Evolutionary conservation across 495 filamentous ascomycete genomes (phyloP).

Genomic region (Astrothelium subdiscretum): DNA sequence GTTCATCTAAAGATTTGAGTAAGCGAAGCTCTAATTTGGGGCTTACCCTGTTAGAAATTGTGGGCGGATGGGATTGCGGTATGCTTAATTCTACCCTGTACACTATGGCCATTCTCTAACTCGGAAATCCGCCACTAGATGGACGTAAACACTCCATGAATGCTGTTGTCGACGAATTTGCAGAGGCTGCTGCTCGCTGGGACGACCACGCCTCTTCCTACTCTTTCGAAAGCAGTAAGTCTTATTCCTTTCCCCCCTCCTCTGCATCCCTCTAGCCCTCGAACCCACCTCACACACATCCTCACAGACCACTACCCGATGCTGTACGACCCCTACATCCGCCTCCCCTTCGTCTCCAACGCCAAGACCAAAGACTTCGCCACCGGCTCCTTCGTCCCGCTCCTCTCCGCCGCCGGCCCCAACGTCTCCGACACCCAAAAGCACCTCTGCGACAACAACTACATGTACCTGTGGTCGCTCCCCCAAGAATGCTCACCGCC

Average conservation of each 20-base stretch:
- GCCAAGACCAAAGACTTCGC: background rate
- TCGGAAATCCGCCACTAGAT: background rate
- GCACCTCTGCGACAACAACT: background rate
- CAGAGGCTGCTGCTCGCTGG: background rate
- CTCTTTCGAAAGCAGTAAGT: background rate
- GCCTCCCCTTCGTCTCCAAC: background rate
- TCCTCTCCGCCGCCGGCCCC: background rate
- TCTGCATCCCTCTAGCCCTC: background rate
- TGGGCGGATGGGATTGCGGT: background rate
- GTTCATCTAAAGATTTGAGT: background rate
- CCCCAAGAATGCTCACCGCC: background rate
- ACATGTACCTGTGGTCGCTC: background rate
- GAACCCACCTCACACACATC: background rate
- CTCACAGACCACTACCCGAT: background rate
- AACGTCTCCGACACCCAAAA: background rate
- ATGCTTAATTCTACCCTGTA: background rate
- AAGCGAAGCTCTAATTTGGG: background rate
- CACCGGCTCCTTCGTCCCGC: background rate
- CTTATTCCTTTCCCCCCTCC: too few relatives aligned
- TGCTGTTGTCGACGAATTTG: background rate
- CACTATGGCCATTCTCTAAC: background rate
- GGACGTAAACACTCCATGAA: background rate
- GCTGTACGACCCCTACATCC: background rate
- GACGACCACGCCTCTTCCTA: background rate
- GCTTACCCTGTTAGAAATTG: background rate